Evolutionary conservation across 208 protist genomes (phyloP).

Genomic region (Wallacemonas sp.): DNA sequence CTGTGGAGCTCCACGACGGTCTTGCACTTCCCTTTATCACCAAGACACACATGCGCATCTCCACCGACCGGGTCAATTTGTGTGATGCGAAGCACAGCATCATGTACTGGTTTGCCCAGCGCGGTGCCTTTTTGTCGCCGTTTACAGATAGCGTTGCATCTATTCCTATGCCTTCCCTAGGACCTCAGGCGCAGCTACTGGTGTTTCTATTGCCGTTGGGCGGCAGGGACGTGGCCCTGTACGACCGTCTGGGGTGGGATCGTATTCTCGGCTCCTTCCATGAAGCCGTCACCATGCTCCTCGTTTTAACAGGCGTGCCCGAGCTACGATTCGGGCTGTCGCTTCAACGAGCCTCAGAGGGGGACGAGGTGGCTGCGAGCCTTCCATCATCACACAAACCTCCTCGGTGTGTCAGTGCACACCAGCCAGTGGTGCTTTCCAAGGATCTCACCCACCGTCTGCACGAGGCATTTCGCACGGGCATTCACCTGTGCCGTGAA

Average conservation of each 20-base stretch:
- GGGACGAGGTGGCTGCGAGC: neutral
- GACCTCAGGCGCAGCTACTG: slow-evolving; percentile 42
- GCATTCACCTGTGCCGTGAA: slow-evolving; percentile 52
- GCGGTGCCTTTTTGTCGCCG: slow-evolving; percentile 47
- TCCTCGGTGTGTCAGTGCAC: neutral
- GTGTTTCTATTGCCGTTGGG: slow-evolving; percentile 67
- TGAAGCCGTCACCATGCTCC: slow-evolving; percentile 63
- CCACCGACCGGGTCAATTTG: slow-evolving; percentile 50
- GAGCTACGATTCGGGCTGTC: slow-evolving; percentile 14
- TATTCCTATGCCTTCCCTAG: slow-evolving; percentile 37
- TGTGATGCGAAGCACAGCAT: slow-evolving; percentile 23
- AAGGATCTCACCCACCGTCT: slow-evolving; percentile 24
- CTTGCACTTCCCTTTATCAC: slow-evolving; percentile 66
- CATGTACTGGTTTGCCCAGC: slow-evolving; percentile 47
- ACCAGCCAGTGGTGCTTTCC: neutral
- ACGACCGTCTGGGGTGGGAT: slow-evolving; percentile 62
- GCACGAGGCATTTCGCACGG: slow-evolving; percentile 37
- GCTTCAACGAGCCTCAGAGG: too few species aligned
- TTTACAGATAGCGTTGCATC: slow-evolving; percentile 54
- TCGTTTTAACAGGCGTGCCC: slow-evolving; percentile 50
- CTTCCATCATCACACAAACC: too few species aligned
- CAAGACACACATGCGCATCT: slow-evolving; percentile 32
- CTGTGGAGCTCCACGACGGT: slow-evolving; percentile 44
- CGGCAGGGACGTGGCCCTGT: slow-evolving; percentile 51
- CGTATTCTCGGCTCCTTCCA: slow-evolving; percentile 49